Conservation (phyloP, 2,329 filamentous ascomycete genomes). For the Stagonosporopsis vannaccii region DNA sequence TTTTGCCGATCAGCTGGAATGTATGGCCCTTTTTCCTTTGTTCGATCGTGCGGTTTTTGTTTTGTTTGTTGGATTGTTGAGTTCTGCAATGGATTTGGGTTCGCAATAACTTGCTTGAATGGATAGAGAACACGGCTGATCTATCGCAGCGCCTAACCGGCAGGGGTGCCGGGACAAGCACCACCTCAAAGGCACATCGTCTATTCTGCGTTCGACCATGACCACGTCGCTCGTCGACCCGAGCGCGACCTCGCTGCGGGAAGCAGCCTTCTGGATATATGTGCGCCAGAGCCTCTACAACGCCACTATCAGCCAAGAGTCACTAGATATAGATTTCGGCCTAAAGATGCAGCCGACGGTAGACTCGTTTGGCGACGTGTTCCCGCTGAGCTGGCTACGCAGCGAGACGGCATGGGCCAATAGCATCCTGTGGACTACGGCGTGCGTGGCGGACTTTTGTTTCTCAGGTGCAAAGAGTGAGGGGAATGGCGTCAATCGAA, state of each 20-base stretch:
- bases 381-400: slow-evolving; percentile 32
- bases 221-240: slow-evolving; percentile 35
- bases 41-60: background rate
- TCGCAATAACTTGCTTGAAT: background rate
- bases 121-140: background rate
- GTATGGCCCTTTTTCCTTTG: background rate
- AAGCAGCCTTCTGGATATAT: slow-evolving; percentile 45
- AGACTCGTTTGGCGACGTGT: slow-evolving; percentile 23
- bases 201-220: slow-evolving; percentile 39
- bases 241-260: slow-evolving; percentile 37
- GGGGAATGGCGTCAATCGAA: background rate
- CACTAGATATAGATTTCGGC: slow-evolving; percentile 39
- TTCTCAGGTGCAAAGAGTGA: slow-evolving; percentile 27
- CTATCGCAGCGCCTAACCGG: slow-evolving; percentile 22
- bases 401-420: slow-evolving; percentile 43
- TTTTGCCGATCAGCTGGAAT: slow-evolving; percentile 40
- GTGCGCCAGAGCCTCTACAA: slow-evolving; percentile 43
- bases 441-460: slow-evolving; percentile 38
- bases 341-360: slow-evolving; percentile 31
- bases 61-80: background rate
- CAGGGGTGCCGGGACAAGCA: slow-evolving; percentile 35
- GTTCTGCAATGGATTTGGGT: background rate
- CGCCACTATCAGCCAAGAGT: slow-evolving; percentile 41
- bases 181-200: slow-evolving; percentile 39
- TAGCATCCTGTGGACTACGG: slow-evolving; percentile 39